Conservation (phyloP, 2,329 filamentous ascomycete genomes). For the Claviceps fusiformis region DNA sequence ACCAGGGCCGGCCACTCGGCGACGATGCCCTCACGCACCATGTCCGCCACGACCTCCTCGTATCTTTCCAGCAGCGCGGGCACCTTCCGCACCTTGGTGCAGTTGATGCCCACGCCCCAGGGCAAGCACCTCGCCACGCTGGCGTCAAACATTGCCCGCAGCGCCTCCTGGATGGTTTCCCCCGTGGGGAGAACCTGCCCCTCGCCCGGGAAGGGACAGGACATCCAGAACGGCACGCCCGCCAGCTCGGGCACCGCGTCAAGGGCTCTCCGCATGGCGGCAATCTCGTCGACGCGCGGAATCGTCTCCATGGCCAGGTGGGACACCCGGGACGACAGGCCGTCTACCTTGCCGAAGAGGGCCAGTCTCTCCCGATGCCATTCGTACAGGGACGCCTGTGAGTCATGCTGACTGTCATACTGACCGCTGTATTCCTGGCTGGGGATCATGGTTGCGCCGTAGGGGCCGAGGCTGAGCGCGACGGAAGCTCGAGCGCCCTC, state of each 20-base stretch:
- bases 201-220: conserved; percentile 45
- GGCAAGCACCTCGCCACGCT: conserved; percentile 22
- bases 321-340: conserved; percentile 27
- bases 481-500: conserved; percentile 15
- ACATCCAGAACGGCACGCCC: conserved; percentile 43
- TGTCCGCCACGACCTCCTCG: conserved; percentile 30
- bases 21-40: conserved; percentile 22
- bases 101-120: conserved; percentile 56
- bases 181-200: conserved; percentile 42
- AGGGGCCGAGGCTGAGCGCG: conserved; percentile 51
- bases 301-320: conserved; percentile 54
- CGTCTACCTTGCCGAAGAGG: conserved; percentile 31
- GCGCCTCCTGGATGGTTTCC: conserved; percentile 21
- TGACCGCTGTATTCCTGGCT: conserved; percentile 50
- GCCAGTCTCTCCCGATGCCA: conserved; percentile 46
- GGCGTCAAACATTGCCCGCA: conserved; percentile 24
- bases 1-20: conserved; percentile 39
- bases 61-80: conserved; percentile 39
- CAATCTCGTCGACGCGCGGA: conserved; percentile 47
- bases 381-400: conserved; percentile 27
- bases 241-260: conserved; percentile 15
- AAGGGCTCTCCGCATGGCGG: conserved; percentile 36
- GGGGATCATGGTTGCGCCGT: conserved; percentile 53
- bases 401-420: conserved; percentile 39
- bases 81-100: conserved; percentile 52